Evolutionary conservation across 2,329 filamentous ascomycete genomes (phyloP).

Genomic region (Aspergillus fumigatus): DNA sequence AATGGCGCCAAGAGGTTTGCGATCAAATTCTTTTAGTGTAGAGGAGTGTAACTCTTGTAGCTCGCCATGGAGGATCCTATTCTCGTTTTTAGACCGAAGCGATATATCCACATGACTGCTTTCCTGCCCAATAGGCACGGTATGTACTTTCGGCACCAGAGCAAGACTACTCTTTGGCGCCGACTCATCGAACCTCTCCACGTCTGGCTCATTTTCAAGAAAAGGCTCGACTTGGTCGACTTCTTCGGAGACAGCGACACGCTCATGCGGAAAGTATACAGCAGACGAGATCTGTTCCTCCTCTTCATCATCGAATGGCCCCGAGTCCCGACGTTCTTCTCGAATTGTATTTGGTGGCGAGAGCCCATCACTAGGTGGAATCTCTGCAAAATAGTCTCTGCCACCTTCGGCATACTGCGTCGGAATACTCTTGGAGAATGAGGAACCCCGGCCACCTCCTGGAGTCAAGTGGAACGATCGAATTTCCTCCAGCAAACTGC

Average conservation of each 20-base stretch:
- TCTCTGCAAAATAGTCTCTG: slow-evolving; percentile 25
- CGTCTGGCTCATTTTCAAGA: slow-evolving; percentile 15
- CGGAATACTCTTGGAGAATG: slow-evolving; percentile 41
- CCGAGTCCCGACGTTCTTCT: slow-evolving; percentile 18
- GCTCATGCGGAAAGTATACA: slow-evolving; percentile 60
- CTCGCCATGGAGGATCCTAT: slow-evolving; percentile 58
- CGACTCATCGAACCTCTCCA: slow-evolving; percentile 22
- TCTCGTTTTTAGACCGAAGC: slow-evolving; percentile 56
- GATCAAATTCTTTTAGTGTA: slow-evolving; percentile 34
- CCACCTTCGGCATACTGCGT: slow-evolving; percentile 32
- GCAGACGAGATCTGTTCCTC: slow-evolving; percentile 63
- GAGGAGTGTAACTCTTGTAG: slow-evolving; percentile 40
- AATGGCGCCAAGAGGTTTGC: slow-evolving; percentile 32
- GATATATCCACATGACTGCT: slow-evolving; percentile 58
- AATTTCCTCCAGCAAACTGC: slow-evolving; percentile 53
- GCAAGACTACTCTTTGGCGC: slow-evolving; percentile 24
- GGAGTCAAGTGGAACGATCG: slow-evolving; percentile 51
- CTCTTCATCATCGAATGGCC: slow-evolving; percentile 50
- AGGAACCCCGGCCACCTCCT: slow-evolving; percentile 41
- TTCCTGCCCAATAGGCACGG: slow-evolving; percentile 23
- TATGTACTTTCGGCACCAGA: slow-evolving; percentile 26
- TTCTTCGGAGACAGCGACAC: slow-evolving; percentile 32
- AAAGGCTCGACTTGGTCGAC: slow-evolving; percentile 21
- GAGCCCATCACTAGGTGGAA: slow-evolving; percentile 14
- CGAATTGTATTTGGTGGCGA: slow-evolving; percentile 20